phyloP scores from a whole-genome alignment of 2,329 filamentous ascomycete species.

The Fusarium agapanthi region DNA sequence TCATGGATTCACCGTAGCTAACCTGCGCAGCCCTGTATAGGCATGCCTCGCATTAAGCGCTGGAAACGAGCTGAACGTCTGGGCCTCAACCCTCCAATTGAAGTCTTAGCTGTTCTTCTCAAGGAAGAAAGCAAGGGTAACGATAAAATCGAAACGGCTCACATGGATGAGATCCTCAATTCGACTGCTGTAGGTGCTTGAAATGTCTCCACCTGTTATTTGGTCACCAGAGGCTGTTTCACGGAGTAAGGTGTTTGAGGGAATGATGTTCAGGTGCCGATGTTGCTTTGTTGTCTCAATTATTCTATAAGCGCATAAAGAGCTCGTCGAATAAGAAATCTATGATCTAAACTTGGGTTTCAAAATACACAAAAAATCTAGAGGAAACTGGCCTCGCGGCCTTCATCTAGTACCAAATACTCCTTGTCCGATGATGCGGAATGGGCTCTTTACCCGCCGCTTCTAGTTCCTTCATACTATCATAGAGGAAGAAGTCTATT shows the following conservation, averaged over 20 bases:
- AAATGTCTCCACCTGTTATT: constrained; percentile 1
- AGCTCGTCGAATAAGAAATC: constrained; percentile 20
- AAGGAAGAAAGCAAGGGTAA: constrained; percentile 71
- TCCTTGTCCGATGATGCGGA: constrained; percentile 88
- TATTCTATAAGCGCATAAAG: constrained; percentile 22
- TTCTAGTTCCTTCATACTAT: constrained; percentile 89
- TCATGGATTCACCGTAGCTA: not conserved
- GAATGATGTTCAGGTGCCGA: constrained; percentile 22
- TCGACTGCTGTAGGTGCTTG: constrained; percentile 54
- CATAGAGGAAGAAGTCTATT: constrained; percentile 97
- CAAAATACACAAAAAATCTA: constrained; percentile 8
- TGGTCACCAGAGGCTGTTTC: constrained; percentile 15
- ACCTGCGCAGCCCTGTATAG: constrained; percentile 75
- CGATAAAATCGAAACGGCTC: constrained; percentile 68
- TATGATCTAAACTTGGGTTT: constrained; percentile 26
- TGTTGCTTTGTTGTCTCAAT: constrained; percentile 21
- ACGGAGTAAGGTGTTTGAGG: constrained; percentile 37
- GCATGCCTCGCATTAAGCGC: constrained; percentile 80
- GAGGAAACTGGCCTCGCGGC: constrained; percentile 12
- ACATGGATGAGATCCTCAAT: constrained; percentile 75
- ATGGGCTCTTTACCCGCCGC: constrained; percentile 61
- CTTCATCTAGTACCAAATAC: constrained; percentile 83
- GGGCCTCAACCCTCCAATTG: constrained; percentile 86
- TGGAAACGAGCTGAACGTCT: constrained; percentile 88
- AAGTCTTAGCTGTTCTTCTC: constrained; percentile 86